Base-by-base conservation (phyloP, 306 rosid species). In the Benincasa hispida region DNA sequence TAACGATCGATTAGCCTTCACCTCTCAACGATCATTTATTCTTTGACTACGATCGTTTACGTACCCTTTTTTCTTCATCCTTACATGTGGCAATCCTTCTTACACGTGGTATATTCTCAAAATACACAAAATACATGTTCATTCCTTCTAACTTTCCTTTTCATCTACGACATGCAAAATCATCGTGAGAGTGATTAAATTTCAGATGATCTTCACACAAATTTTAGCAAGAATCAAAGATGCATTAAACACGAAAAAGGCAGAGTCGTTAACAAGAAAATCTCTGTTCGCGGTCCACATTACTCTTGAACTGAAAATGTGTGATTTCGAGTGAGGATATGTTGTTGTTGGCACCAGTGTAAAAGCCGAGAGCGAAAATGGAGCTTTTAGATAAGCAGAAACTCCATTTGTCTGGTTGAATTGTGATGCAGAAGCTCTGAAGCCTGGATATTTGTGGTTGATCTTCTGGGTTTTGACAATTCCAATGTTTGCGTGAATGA, bases 211-310 rank as follows among this genome's bases (percentile, higher is more conserved):
- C n/a, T n/a, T n/a, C n/a, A n/a, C n/a, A n/a, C n/a, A n/a, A n/a
- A n/a, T n/a, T n/a, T n/a, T n/a, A n/a, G n/a, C n/a, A n/a, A n/a
- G n/a, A n/a, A n/a, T n/a, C n/a, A n/a, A n/a, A n/a, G n/a, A n/a
- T n/a, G n/a, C 42, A 47, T 75, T 77, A 8, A 89, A 85, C 58
- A 77, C 83, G 42, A 89, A 85, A 13, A 69, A 72, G 50, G 80
- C 84, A 51, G 79, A 81, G 54, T 66, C 79, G 11, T 79, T 42
- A 24, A 82, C 78, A 22, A 77, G 83, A 0, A 2, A 45, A 63
- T 62, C 87, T 80, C 88, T 87, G 70, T 85, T 85, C 22, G 87
- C 93, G 51, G 84, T 78, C 93, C 89, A 89, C 57, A 89, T 83
- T 19, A 78, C 78, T 55, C 57, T 84, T 22, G 50, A 21, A 48